phyloP scores from a whole-genome alignment of 75 land plant genomes.

The Selaginella moellendorffii region DNA sequence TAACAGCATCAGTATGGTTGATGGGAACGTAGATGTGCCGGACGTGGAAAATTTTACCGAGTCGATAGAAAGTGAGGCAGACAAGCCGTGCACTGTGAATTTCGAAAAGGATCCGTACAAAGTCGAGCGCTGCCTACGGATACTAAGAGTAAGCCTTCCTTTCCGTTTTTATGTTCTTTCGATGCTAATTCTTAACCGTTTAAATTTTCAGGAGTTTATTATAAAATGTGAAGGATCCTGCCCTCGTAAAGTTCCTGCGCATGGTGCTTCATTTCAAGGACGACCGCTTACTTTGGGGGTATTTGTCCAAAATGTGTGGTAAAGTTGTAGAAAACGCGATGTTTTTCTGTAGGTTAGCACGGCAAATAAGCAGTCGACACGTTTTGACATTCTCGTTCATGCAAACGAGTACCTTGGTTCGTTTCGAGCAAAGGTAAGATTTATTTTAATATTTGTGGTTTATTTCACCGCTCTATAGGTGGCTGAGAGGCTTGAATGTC shows the following conservation, averaged over 20 bases:
- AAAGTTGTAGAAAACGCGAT: no score
- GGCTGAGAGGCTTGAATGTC: slow-evolving; percentile 21
- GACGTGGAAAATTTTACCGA: neutral
- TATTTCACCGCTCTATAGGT: no score
- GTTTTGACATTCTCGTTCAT: slow-evolving; percentile 20
- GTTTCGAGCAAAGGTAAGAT: slow-evolving; percentile 22
- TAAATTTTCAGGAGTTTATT: slow-evolving; percentile 17
- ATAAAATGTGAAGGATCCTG: slow-evolving; percentile 23
- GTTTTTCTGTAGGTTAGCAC: slow-evolving; percentile 19
- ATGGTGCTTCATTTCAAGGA: slow-evolving; percentile 28
- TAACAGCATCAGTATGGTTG: slow-evolving; percentile 11
- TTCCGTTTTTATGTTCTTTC: neutral
- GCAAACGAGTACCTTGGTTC: slow-evolving; percentile 23
- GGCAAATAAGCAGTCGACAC: slow-evolving; percentile 23
- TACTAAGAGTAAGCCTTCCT: slow-evolving; percentile 12
- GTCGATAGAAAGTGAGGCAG: neutral
- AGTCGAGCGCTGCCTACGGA: slow-evolving; percentile 21
- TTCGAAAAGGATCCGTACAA: neutral
- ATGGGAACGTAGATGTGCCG: slow-evolving; percentile 6
- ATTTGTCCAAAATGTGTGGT: no score
- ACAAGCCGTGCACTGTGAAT: neutral
- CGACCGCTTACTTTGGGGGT: slow-evolving; percentile 23
- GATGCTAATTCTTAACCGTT: neutral
- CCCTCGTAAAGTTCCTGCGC: slow-evolving; percentile 20
- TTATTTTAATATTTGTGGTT: neutral